Evolutionary conservation across 768 basidiomycete genomes (phyloP).

Genomic region (Hygrophorus russula): DNA sequence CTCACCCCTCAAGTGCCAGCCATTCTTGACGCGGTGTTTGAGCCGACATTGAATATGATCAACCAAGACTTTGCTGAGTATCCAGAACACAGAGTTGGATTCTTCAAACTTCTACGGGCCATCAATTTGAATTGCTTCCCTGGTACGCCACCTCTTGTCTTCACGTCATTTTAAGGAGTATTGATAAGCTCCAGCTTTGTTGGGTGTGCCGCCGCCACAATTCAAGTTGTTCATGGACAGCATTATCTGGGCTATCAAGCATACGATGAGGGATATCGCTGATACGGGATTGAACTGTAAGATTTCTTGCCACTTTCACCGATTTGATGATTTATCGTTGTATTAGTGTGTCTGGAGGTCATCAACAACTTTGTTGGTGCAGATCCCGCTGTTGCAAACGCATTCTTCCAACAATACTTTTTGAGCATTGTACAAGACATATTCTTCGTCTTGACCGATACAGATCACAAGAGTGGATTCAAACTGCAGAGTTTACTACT

Average conservation of each 20-base stretch:
- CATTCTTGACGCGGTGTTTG: constrained; percentile 93
- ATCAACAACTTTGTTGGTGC: constrained; percentile 84
- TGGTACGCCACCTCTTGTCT: constrained; percentile 37
- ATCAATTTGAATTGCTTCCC: constrained; percentile 95
- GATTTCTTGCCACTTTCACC: constrained; percentile 4
- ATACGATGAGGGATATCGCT: constrained; percentile 97
- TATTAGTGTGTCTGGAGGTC: constrained; percentile 79
- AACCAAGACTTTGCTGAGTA: constrained; percentile 99
- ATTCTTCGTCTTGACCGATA: constrained; percentile 94
- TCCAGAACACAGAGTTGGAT: constrained; percentile 94
- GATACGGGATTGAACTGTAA: constrained; percentile 78
- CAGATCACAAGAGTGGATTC: constrained; percentile 98
- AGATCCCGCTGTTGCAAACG: constrained; percentile 69
- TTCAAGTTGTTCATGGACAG: constrained; percentile 99
- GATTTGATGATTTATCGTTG: constrained; percentile 3
- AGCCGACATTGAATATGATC: constrained; percentile 96
- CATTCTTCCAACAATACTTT: constrained; percentile 96
- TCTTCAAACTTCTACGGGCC: constrained; percentile 90
- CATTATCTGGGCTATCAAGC: constrained; percentile 99
- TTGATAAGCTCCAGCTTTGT: constrained; percentile 42
- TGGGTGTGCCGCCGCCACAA: constrained; percentile 79
- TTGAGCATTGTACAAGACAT: constrained; percentile 89
- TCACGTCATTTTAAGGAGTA: constrained; percentile 3
- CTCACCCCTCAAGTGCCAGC: constrained; percentile 91
- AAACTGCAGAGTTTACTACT: constrained; percentile 91